Evolutionary conservation across 257 asterid species (phyloP).

Genomic region (Echites panduratus): DNA sequence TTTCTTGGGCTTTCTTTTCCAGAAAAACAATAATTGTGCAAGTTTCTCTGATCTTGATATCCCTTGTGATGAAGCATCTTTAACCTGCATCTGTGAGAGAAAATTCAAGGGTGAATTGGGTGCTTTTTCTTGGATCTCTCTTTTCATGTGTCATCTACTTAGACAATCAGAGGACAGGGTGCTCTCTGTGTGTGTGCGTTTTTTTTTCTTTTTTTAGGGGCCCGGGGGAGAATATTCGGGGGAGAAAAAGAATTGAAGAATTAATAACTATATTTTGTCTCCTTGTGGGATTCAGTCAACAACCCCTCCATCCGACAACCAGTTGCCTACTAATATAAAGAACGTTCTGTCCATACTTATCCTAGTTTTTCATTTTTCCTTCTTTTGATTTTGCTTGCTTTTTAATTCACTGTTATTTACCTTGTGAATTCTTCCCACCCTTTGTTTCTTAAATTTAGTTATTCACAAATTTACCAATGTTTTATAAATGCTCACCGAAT

Average conservation of each 20-base stretch:
- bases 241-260: neutral
- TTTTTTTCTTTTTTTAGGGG: too few species aligned
- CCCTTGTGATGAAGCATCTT: constrained; percentile 10
- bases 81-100: constrained; percentile 8
- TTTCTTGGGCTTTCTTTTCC: neutral
- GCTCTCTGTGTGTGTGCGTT: too few species aligned
- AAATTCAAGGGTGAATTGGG: neutral
- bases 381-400: neutral
- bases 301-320: too few species aligned
- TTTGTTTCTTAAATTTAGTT: too few species aligned
- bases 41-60: constrained; percentile 3
- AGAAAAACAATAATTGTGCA: neutral
- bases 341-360: neutral
- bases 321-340: neutral
- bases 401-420: too few species aligned
- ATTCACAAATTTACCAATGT: neutral
- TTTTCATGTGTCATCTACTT: neutral
- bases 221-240: neutral
- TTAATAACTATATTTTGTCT: neutral
- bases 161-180: neutral
- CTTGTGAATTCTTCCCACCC: neutral
- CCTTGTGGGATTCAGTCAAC: neutral
- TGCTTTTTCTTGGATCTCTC: constrained; percentile 1
- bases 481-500: neutral
- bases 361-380: neutral